Conservation (phyloP, 179 eudicot genomes). For the Gypsophila paniculata region DNA sequence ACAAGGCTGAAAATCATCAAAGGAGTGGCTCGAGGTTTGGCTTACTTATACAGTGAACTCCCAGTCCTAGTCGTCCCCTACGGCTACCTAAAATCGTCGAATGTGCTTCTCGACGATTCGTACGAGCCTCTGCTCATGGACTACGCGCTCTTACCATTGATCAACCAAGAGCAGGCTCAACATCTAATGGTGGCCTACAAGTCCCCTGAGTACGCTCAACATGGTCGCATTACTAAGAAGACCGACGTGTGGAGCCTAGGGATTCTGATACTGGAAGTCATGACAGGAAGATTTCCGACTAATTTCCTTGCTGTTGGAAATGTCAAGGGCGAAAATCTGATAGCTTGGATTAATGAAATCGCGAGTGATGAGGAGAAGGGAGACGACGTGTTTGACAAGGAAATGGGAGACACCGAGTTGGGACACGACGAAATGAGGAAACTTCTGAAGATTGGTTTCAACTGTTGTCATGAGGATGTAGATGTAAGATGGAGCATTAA, state of each 20-base stretch:
- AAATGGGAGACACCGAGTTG: slow-evolving; percentile 29
- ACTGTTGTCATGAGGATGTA: slow-evolving; percentile 39
- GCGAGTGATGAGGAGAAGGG: slow-evolving; percentile 23
- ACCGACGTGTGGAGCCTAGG: slow-evolving; percentile 48
- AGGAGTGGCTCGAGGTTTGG: slow-evolving; percentile 42
- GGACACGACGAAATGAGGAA: slow-evolving; percentile 33
- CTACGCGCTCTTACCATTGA: slow-evolving; percentile 38
- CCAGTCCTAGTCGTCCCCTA: slow-evolving; percentile 34
- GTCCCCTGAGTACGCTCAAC: slow-evolving; percentile 34
- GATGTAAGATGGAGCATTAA: slow-evolving; percentile 40
- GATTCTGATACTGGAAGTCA: slow-evolving; percentile 38
- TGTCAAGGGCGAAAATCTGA: slow-evolving; percentile 34
- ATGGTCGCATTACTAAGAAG: slow-evolving; percentile 28
- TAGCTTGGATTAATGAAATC: slow-evolving; percentile 40
- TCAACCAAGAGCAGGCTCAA: slow-evolving; percentile 30
- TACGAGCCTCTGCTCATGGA: slow-evolving; percentile 41
- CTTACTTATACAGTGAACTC: slow-evolving; percentile 38
- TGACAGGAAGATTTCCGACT: slow-evolving; percentile 41
- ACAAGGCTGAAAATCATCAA: slow-evolving; percentile 37
- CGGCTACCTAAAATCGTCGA: slow-evolving; percentile 43
- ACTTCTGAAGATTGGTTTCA: slow-evolving; percentile 36
- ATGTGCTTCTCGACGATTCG: slow-evolving; percentile 32
- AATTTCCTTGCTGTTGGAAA: slow-evolving; percentile 37
- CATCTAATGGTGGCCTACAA: slow-evolving; percentile 40
- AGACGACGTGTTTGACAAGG: slow-evolving; percentile 37